Conservation (phyloP, 2,329 filamentous ascomycete species). For the Atkinsonella texensis region DNA sequence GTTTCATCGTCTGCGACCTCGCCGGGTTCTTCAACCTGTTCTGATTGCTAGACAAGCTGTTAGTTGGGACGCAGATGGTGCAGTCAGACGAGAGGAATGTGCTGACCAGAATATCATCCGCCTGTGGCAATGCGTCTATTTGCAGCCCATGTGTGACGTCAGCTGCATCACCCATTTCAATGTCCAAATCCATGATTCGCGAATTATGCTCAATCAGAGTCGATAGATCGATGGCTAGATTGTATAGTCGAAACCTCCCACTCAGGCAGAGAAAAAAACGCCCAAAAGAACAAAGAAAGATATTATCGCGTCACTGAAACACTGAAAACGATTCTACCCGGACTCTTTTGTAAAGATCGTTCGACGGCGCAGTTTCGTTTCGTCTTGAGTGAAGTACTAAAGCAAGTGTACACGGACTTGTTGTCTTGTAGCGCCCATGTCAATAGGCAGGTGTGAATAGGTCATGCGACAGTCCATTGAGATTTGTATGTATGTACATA, state of each 20-base stretch:
- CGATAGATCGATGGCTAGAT: not conserved
- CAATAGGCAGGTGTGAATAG: too few species aligned
- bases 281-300: too few species aligned
- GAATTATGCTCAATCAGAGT: not conserved
- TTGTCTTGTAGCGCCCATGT: not conserved
- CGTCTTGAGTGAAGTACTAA: too few species aligned
- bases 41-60: constrained; percentile 18
- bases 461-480: too few species aligned
- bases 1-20: constrained; percentile 25
- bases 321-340: too few species aligned
- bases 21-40: constrained; percentile 26
- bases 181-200: constrained; percentile 49
- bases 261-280: too few species aligned
- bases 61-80: constrained; percentile 1
- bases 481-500: too few species aligned
- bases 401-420: too few species aligned
- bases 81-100: not conserved
- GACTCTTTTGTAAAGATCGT: not conserved
- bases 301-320: too few species aligned
- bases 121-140: constrained; percentile 15
- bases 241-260: too few species aligned
- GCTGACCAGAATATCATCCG: constrained; percentile 26
- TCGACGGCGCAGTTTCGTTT: not conserved
- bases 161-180: constrained; percentile 58
- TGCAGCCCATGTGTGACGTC: constrained; percentile 21